Evolutionary conservation across 2,329 filamentous ascomycete species (phyloP).

Genomic region (Colletotrichum melonis): DNA sequence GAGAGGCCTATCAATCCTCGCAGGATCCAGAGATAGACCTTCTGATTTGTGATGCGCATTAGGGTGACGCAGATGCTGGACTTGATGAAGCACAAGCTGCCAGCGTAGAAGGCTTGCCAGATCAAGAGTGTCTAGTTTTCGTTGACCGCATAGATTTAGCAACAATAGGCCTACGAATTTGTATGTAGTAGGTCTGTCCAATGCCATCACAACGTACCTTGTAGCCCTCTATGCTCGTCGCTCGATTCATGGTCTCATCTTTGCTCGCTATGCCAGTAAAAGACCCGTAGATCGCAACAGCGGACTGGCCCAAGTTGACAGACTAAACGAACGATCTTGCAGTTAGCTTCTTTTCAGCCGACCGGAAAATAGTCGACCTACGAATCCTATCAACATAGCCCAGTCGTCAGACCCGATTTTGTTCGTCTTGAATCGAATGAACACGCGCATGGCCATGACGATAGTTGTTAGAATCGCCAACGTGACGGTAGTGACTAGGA

Average conservation of each 20-base stretch:
- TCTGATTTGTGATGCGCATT: constrained; percentile 40
- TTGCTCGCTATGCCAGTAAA: background rate
- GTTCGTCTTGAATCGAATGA: background rate
- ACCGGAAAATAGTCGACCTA: too few species aligned
- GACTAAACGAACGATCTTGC: too few species aligned
- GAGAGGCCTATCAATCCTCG: background rate
- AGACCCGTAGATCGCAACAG: background rate
- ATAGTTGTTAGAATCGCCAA: background rate
- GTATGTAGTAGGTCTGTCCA: rapidly evolving
- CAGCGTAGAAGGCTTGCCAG: background rate
- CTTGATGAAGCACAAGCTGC: constrained; percentile 37
- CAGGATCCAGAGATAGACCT: constrained; percentile 35
- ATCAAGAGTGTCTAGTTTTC: background rate
- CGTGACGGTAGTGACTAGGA: background rate
- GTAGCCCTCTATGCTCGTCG: background rate
- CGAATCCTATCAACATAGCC: background rate
- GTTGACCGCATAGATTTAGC: background rate
- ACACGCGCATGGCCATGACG: background rate
- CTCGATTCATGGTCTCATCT: background rate
- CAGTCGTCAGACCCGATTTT: background rate
- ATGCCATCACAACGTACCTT: background rate
- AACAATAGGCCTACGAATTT: background rate
- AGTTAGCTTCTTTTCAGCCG: too few species aligned
- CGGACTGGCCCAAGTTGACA: background rate
- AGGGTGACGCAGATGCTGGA: constrained; percentile 43